A percentile compares a stretch with the other conserved stretches of the same genome.
Conservation (phyloP, 202 grass and related monocot species). For the Thinopyrum obtusiflorum region DNA sequence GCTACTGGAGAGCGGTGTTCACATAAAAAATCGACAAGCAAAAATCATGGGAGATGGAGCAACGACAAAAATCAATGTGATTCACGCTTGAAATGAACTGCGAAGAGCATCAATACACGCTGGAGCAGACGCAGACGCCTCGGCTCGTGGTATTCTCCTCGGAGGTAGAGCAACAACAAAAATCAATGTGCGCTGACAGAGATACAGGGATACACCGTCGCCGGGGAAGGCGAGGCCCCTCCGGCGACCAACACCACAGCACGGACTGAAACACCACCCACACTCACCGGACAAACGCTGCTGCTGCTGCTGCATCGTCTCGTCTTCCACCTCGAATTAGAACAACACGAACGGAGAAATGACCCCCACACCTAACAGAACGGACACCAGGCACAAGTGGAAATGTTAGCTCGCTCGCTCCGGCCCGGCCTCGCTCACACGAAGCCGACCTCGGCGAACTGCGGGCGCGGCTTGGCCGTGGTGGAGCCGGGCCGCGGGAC, state of each 20-base stretch:
- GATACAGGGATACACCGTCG: slow-evolving; percentile 48
- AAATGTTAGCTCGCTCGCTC: slow-evolving; percentile 35
- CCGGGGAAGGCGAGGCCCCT: not conserved
- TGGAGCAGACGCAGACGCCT: not conserved
- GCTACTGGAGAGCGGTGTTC: not conserved
- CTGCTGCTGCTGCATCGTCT: not conserved
- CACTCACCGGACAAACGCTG: not conserved
- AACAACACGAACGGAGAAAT: slow-evolving; percentile 41
- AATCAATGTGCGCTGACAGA: slow-evolving; percentile 22
- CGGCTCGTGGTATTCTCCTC: no score
- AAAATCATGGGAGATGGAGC: not conserved
- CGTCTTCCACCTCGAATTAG: slow-evolving; percentile 36
- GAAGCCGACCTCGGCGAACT: slow-evolving; percentile 92
- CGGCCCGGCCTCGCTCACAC: slow-evolving; percentile 41
- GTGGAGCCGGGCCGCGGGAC: slow-evolving; percentile 21
- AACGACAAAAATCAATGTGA: not conserved
- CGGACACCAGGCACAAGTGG: slow-evolving; percentile 19
- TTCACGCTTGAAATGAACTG: not conserved
- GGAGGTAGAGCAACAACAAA: no score
- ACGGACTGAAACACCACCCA: slow-evolving; percentile 43
- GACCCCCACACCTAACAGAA: slow-evolving; percentile 12
- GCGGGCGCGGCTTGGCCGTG: slow-evolving; percentile 52
- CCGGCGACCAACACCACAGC: slow-evolving; percentile 33
- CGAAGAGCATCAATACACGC: not conserved
- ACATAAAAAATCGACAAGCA: not conserved